phyloP scores from a whole-genome alignment of 768 basidiomycete species.

The Lactifluus hygrophoroides region DNA sequence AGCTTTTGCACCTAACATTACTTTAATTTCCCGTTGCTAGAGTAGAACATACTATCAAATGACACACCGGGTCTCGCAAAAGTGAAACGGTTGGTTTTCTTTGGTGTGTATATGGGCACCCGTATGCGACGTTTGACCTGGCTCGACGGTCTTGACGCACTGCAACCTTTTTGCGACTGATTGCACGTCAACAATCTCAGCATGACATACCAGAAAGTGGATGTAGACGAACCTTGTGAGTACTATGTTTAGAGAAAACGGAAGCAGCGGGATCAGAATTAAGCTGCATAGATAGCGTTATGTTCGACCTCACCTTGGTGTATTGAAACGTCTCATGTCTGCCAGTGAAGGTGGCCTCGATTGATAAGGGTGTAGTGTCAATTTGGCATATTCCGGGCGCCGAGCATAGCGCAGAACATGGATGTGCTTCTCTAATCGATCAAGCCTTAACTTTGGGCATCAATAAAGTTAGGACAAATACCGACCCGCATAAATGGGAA shows the following conservation, averaged over 20 bases:
- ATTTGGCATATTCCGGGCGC: slow-evolving; percentile 48
- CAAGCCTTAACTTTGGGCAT: neutral
- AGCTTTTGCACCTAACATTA: slow-evolving; percentile 41
- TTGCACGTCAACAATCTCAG: neutral
- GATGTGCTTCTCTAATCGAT: slow-evolving; percentile 40
- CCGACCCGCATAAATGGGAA: slow-evolving; percentile 51
- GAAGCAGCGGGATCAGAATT: no score
- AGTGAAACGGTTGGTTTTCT: slow-evolving; percentile 41
- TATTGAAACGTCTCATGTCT: slow-evolving; percentile 53
- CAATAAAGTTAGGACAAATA: neutral
- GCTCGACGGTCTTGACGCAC: slow-evolving; percentile 40
- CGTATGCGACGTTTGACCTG: slow-evolving; percentile 35
- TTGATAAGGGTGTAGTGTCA: slow-evolving; percentile 46
- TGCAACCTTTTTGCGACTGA: slow-evolving; percentile 43
- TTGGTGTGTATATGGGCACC: slow-evolving; percentile 43
- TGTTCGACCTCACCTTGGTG: slow-evolving; percentile 40
- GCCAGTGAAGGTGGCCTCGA: slow-evolving; percentile 56
- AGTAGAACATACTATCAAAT: neutral
- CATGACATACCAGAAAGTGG: no score
- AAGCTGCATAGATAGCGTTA: neutral
- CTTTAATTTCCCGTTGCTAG: neutral
- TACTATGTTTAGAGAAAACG: slow-evolving; percentile 38
- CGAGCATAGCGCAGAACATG: slow-evolving; percentile 36
- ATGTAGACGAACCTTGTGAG: slow-evolving; percentile 36
- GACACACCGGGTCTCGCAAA: slow-evolving; percentile 41